These are phyloP conservation scores for Protomyces inouyei DNA, from an alignment of 1,139 yeast genomes.

Conservation along the genomic window DNA sequence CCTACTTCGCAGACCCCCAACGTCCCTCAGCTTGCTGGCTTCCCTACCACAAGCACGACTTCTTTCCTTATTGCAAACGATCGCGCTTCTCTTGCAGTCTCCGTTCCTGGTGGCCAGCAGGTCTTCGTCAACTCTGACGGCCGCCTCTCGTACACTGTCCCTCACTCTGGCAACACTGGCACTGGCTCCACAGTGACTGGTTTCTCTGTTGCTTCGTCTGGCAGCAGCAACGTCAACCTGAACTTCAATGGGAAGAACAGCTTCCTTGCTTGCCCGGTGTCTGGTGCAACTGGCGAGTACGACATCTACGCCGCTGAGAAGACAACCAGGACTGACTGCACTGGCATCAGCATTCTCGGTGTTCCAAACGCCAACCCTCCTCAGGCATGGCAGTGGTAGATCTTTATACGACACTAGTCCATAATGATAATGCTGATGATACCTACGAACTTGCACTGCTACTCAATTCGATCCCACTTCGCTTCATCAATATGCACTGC, in stretches of 20 bases:
- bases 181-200: conserved; percentile 5
- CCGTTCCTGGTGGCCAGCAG: conserved; percentile 23
- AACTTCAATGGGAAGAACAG: conserved; percentile 6
- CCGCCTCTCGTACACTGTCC: conserved; percentile 15
- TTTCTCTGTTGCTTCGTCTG: background rate
- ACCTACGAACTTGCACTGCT: too few relatives aligned
- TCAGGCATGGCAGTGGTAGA: background rate
- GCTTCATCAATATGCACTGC: background rate
- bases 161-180: conserved; percentile 13
- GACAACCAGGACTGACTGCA: conserved; percentile 15
- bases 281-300: conserved; percentile 2
- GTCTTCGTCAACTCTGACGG: conserved; percentile 18
- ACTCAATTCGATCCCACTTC: background rate
- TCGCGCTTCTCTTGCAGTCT: background rate
- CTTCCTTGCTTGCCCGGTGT: conserved; percentile 14
- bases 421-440: too few relatives aligned
- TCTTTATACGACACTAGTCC: too few relatives aligned
- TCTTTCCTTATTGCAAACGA: background rate
- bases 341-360: conserved; percentile 4
- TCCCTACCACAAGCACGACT: background rate
- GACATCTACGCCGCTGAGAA: conserved; percentile 13
- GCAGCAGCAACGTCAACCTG: background rate
- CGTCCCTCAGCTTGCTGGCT: background rate
- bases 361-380: background rate
- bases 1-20: conserved; percentile 5